These are phyloP conservation scores for Solanum infundibuliforme DNA, from an alignment of 257 asterid species.

Conservation along the genomic window DNA sequence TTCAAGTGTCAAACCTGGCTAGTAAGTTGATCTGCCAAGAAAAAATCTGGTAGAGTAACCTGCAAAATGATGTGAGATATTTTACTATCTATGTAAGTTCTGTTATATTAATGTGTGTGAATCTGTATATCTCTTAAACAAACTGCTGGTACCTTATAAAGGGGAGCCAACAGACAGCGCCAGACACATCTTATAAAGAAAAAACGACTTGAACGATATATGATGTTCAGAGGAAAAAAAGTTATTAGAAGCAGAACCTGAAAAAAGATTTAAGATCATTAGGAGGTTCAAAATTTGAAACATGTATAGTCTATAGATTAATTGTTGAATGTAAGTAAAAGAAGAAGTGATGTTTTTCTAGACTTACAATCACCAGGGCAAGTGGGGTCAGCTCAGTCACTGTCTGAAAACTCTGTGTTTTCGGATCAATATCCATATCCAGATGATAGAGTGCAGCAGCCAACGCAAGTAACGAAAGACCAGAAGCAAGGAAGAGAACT, in stretches of 20 bases:
- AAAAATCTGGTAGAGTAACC: constrained; percentile 71
- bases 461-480: constrained; percentile 49
- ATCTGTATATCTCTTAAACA: background rate
- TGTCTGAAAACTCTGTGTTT: constrained; percentile 20
- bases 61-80: constrained; percentile 9
- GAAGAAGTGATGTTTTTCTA: background rate
- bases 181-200: constrained; percentile 46
- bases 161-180: constrained; percentile 79
- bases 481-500: constrained; percentile 65
- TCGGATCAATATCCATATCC: constrained; percentile 72
- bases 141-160: constrained; percentile 52
- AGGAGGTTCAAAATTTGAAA: background rate
- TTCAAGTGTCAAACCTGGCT: constrained; percentile 53
- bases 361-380: constrained; percentile 43
- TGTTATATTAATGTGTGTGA: background rate
- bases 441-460: constrained; percentile 55
- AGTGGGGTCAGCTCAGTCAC: constrained; percentile 62
- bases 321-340: background rate
- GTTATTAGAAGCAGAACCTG: constrained; percentile 46
- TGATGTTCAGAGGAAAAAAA: constrained; percentile 60
- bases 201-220: constrained; percentile 75
- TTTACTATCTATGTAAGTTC: background rate
- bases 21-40: constrained; percentile 89
- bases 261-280: background rate
- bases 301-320: background rate